phyloP scores from a whole-genome alignment of 2,329 filamentous ascomycete species.

The Monilinia aucupariae region DNA sequence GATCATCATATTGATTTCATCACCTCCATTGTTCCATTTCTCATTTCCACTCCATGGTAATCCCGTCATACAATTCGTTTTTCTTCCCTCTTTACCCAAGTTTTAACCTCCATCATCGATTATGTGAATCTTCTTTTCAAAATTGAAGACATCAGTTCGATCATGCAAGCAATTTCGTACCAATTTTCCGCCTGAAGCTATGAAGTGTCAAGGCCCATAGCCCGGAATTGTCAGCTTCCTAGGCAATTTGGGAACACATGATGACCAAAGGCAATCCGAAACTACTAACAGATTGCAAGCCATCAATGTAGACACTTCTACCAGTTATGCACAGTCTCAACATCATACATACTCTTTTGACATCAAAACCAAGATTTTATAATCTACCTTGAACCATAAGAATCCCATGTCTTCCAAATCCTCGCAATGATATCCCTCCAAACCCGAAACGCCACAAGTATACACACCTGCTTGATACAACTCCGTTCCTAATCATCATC shows the following conservation, averaged over 20 bases:
- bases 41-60: neutral
- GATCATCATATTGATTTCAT: neutral
- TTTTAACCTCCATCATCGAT: no score
- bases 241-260: no score
- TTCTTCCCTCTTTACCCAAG: neutral
- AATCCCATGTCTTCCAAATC: conserved; percentile 10
- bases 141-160: neutral
- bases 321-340: neutral
- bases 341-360: neutral
- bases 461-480: neutral
- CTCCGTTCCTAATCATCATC: conserved; percentile 69
- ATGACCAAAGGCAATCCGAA: no score
- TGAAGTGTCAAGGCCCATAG: no score
- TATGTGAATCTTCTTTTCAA: no score
- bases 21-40: no score
- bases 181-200: no score
- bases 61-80: neutral
- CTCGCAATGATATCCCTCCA: conserved; percentile 9
- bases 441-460: conserved; percentile 11
- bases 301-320: conserved; percentile 5
- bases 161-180: no score
- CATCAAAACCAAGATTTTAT: conserved; percentile 4
- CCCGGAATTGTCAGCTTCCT: no score
- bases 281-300: neutral
- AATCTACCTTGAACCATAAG: conserved; percentile 9